Evolutionary conservation across 805 yeast genomes (phyloP).

Genomic region (Danielia oregonensis): DNA sequence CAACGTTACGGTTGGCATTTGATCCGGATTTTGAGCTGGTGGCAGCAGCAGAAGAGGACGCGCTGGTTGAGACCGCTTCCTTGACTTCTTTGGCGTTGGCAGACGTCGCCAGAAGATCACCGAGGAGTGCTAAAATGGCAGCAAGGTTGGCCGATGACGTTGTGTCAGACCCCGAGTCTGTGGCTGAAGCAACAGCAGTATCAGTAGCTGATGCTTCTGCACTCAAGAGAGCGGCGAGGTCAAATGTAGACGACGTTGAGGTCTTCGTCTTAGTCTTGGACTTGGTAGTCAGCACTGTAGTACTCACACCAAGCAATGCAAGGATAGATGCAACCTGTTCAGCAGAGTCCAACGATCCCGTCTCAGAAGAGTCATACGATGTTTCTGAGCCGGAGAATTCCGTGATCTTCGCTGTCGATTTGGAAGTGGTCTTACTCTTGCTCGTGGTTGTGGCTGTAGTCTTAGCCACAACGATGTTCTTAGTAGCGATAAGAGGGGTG

Average conservation of each 20-base stretch:
- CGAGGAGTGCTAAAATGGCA: constrained; percentile 6
- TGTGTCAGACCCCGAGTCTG: not conserved
- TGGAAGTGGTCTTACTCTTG: not conserved
- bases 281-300: too few species aligned
- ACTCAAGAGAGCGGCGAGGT: not conserved
- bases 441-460: constrained; percentile 5
- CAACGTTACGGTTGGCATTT: not conserved
- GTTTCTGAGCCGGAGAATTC: not conserved
- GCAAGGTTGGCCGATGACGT: constrained; percentile 2
- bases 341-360: constrained; percentile 2
- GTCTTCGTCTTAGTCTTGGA: too few species aligned
- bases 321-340: constrained; percentile 14
- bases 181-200: constrained; percentile 1
- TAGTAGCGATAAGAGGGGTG: constrained; percentile 14
- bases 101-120: constrained; percentile 4
- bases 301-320: constrained; percentile 8
- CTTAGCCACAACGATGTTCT: constrained; percentile 13
- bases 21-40: not conserved
- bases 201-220: not conserved
- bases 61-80: not conserved
- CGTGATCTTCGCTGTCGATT: not conserved
- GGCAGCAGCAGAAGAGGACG: not conserved
- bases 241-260: too few species aligned
- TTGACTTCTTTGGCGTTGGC: constrained; percentile 1
- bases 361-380: not conserved